Evolutionary conservation across 106 monocot genomes (phyloP), one percentile per base, ranked within the genome.

Genomic region (Dioscorea zingiberensis): DNA sequence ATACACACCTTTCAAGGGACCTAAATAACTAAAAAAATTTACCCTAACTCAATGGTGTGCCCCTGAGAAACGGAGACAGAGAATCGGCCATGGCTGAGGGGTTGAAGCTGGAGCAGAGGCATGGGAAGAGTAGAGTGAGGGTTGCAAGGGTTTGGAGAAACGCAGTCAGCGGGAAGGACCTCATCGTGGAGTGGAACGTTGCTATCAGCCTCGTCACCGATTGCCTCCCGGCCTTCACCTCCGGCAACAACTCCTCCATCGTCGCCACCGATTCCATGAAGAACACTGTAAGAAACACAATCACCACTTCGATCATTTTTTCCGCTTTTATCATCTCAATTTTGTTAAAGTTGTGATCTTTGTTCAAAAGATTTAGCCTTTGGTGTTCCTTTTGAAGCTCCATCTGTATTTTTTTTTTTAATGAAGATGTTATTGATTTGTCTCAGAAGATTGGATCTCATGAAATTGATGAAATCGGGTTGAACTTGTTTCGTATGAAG

Each of bases 251-350:
- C 68, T 88, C 94, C 63, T 63, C 80, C 74, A 83, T 95, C 76
- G 91, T 95, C 48, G 94, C 94, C 59, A 95, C 94, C 23, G 94
- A 95, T 32, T 78, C 91, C 65, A 95, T 95, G 63, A 95, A 95
- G 78, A 95, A 95, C 80, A 91, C 94, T 28, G 94, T 94, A 71
- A 76, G 66, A 13, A 30, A n/a, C 62, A 13, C 13, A 4, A 18
- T 51, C 19, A 16, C 51, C 2, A 51, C 15, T n/a, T n/a, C 51
- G 23, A 38, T 38, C 38, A 38, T 2, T 38, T 38, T 38, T 38
- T 38, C 10, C 38, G 38, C 38, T 38, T 38, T 38, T 38, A 6
- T 38, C 1, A 2, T 38, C 38, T 38, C 10, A 10, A 38, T 38
- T 2, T 38, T 38, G 38, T 38, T 38, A 6, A 38, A 38, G 38